Conservation (phyloP, 2,329 filamentous ascomycete species). For the Cordyceps farinosa region DNA sequence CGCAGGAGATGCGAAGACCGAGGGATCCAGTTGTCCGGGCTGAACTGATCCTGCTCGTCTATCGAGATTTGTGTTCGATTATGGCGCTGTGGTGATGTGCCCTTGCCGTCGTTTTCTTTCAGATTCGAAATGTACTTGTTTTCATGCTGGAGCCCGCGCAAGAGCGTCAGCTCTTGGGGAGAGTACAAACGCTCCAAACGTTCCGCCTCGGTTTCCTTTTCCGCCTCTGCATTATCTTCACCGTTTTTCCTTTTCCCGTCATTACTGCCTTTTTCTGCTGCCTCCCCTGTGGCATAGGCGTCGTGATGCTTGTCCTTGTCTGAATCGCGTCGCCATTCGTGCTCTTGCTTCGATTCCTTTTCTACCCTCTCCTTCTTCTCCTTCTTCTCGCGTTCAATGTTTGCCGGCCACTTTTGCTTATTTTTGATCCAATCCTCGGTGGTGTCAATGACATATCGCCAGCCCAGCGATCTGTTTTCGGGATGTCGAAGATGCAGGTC, state of each 20-base stretch:
- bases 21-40: conserved; percentile 52
- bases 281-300: conserved; percentile 17
- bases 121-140: conserved; percentile 39
- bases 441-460: conserved; percentile 47
- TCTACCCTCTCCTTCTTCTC: conserved; percentile 24
- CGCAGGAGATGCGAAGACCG: conserved; percentile 44
- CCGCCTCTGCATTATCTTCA: conserved; percentile 5
- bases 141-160: conserved; percentile 41
- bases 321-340: conserved; percentile 21
- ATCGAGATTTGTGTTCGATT: conserved; percentile 32
- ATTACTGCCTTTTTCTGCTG: conserved; percentile 18
- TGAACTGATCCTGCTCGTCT: conserved; percentile 48
- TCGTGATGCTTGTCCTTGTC: conserved; percentile 25
- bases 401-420: conserved; percentile 45
- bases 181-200: conserved; percentile 27
- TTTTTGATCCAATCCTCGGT: conserved; percentile 49
- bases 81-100: conserved; percentile 21
- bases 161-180: conserved; percentile 40
- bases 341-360: conserved; percentile 20
- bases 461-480: conserved; percentile 42
- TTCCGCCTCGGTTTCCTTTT: neutral
- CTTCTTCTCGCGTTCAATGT: conserved; percentile 29
- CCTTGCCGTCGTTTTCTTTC: conserved; percentile 36
- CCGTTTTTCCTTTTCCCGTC: conserved; percentile 14
- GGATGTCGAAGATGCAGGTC: conserved; percentile 43